Base-by-base conservation (phyloP, 73 alveolate genomes). In the Uronychia binucleata region DNA sequence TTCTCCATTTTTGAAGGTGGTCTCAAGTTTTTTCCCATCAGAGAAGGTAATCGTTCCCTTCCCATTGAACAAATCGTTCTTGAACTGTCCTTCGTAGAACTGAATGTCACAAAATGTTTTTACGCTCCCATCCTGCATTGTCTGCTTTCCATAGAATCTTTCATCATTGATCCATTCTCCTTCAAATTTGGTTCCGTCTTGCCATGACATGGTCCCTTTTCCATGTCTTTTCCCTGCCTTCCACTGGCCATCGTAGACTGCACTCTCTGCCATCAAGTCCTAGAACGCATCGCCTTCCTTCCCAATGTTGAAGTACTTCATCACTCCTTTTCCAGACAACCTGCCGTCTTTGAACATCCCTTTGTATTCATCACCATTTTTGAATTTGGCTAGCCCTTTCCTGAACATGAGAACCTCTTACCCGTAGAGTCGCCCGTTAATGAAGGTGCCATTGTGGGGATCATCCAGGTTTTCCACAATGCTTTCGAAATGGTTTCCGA, bases 161-260 rank as follows among this genome's bases (percentile, higher is more conserved):
- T 57, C n/a, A 32, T 86, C 92, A 1, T 78, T 74, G 1, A 57
- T n/a, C 92, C 92, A 86, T 14, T 30, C 74, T 0, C 96, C 92
- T 79, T 91, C 91, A 77, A 59, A 87, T 79, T 94, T 87, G 78
- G 77, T 30, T 0, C 93, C 93, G 74, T 87, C 89, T 77, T 80
- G 88, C 88, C 89, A 87, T 32, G 59, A 59, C 83, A 87, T 34
- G 0, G 31, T 67, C 8, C 93, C 93, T 59, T 80, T 80, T 1
- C 93, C 93, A 29, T 87, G 90, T 26, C 86, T 26, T 35, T 87
- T 87, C 28, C 93, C 93, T 57, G 77, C 82, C 74, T 80, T 87
- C 81, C 82, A 87, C 27, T 81, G 84, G 28, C 93, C 93, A 30
- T 31, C 58, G 34, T 87, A 87, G 1, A 77, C 85, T 46, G 67